Evolutionary conservation across 345 rosid genomes (phyloP).

Genomic region (Murraya paniculata): DNA sequence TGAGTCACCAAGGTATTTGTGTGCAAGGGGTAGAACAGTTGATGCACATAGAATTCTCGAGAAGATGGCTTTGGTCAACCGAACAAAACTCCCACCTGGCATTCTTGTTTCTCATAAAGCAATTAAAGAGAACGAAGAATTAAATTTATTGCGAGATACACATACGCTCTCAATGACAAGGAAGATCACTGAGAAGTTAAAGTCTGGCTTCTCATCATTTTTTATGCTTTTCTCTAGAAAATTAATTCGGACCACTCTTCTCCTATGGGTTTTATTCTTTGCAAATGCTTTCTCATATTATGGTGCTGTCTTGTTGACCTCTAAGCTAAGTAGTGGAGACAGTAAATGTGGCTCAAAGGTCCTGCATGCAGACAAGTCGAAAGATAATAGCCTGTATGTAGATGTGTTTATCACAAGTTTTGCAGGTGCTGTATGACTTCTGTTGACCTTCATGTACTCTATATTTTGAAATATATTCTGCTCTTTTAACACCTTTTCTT

Average conservation of each 20-base stretch:
- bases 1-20: slow-evolving; percentile 65
- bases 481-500: neutral
- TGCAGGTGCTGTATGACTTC: slow-evolving; percentile 3
- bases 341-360: slow-evolving; percentile 23
- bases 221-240: slow-evolving; percentile 44
- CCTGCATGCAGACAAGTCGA: neutral
- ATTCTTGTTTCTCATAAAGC: slow-evolving; percentile 35
- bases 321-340: slow-evolving; percentile 36
- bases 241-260: slow-evolving; percentile 41
- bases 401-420: slow-evolving; percentile 12
- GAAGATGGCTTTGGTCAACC: slow-evolving; percentile 39
- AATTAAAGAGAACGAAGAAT: slow-evolving; percentile 19
- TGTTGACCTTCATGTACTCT: neutral
- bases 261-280: slow-evolving; percentile 54
- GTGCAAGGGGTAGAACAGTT: slow-evolving; percentile 36
- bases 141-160: slow-evolving; percentile 7
- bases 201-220: slow-evolving; percentile 35
- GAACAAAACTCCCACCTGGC: slow-evolving; percentile 44
- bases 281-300: slow-evolving; percentile 60
- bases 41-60: slow-evolving; percentile 47
- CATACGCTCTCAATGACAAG: slow-evolving; percentile 14
- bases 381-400: slow-evolving; percentile 27
- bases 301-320: slow-evolving; percentile 54
- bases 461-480: neutral
- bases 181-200: slow-evolving; percentile 2